Conservation (phyloP, 2,329 filamentous ascomycete species). For the Diaporthe citriasiana region DNA sequence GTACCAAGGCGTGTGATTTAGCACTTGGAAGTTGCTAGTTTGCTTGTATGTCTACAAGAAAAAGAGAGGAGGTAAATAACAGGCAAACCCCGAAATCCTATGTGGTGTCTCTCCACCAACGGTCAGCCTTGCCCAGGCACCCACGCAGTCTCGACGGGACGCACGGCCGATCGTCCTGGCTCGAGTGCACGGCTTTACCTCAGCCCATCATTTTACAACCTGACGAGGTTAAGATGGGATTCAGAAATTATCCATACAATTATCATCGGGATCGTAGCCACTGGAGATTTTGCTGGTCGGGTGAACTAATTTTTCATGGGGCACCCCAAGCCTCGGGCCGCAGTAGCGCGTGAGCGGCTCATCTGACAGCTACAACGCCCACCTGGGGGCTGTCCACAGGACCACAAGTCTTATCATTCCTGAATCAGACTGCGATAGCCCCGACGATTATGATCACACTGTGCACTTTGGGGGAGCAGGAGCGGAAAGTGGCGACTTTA, state of each 20-base stretch:
- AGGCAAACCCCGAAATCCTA: too few relatives aligned
- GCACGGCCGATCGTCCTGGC: too few relatives aligned
- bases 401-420: slow-evolving; percentile 1
- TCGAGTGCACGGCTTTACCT: neutral
- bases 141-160: neutral
- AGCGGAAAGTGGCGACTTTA: neutral
- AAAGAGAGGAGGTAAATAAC: neutral
- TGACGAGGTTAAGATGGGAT: neutral
- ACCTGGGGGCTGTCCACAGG: neutral
- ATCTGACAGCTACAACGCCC: slow-evolving; percentile 16
- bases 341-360: slow-evolving; percentile 17
- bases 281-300: neutral
- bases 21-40: neutral
- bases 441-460: neutral
- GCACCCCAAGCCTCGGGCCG: slow-evolving; percentile 15
- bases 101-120: neutral
- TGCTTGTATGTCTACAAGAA: neutral
- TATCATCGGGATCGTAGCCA: neutral
- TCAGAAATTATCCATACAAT: neutral
- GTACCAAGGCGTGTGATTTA: neutral
- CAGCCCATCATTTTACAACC: neutral
- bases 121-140: slow-evolving; percentile 13
- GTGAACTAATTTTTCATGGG: neutral
- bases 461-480: slow-evolving; percentile 6
- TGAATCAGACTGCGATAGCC: neutral